Base-by-base conservation (phyloP, 352 stramenopile species). In the Globisporangium orthogonon region DNA sequence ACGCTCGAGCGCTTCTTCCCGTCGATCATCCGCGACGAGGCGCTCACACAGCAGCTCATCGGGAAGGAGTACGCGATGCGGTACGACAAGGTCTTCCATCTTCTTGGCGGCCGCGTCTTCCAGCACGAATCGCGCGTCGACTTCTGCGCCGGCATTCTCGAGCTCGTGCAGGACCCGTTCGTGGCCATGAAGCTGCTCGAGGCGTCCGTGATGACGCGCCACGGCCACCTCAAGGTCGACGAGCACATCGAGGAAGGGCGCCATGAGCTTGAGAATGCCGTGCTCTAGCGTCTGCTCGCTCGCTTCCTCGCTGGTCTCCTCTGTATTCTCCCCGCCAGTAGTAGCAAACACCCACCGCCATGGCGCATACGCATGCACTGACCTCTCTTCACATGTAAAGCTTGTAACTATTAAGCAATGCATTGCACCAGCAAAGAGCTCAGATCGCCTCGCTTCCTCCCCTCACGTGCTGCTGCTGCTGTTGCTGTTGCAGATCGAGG, bases 41-140 rank as follows among this genome's bases (percentile, higher is more conserved):
- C 53, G 39, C 67, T 86, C 39, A 59, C 67, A 7, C 75, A 88
- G 52, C 50, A 65, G 50, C 63, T 88, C 13, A 81, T 87, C 35
- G 78, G 76, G 35, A 76, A 80, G 35, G 68, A 78, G 56, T 87
- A 87, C 52, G 56, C 61, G 43, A 69, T 88, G 29, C 70, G 80
- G 56, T 87, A 89, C 65, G 74, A 87, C 60, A 89, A 87, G 53
- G 74, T 85, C 4, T 87, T 89, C 54, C 76, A 89, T 48, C 85
- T 89, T 50, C 53, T 65, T 18, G 50, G 64, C 43, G 68, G 70
- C 1, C 60, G 60, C 30, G 65, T 89, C 17, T 84, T 84, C 56
- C 76, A 87, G 60, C 74, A 87, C 56, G 76, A 87, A 37, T 73
- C 67, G 1, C 67, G 69, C 35, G 61, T 79, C 4, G 75, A 86